Evolutionary conservation across 805 yeast genomes (phyloP), one percentile per base, ranked within the genome.

Genomic region (Maudiozyma turicensis): DNA sequence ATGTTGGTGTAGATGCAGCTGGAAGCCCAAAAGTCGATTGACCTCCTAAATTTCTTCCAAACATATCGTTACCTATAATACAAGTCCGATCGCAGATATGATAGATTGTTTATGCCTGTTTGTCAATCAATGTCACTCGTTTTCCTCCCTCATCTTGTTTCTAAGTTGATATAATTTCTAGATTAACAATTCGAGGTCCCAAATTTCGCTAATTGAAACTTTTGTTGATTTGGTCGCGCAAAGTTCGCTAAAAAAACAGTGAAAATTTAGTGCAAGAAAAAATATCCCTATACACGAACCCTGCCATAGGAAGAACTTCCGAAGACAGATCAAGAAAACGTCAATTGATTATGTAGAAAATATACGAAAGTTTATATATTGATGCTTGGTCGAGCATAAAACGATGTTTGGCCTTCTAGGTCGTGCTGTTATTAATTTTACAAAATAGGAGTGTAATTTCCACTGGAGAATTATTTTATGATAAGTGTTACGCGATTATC

Each of bases 1-100:
- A 63, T 9, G 64, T 62, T 29, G 68, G 68, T 6, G 68, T 61
- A 9, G 67, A 60, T 6, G 66, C 57, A 48, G 54, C 62, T n/a
- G 50, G 53, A 44, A 54, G 58, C 14, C 64, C 60, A 44, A 63
- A 63, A 29, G 59, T 48, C 10, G 64, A 53, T 38, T 58, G 54
- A 50, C 59, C 55, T 43, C 55, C 58, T 40, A 49, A 45, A 37
- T 50, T 58, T 43, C 59, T 52, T 37, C 34, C 39, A 38, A 48
- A 49, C 52, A 52, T 50, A 20, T 13, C 30, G 14, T 35, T 35
- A 13, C 38, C 15, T 35, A 8, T 14, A 5, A 11, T 5, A n/a
- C 14, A 35, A 13, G 38, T 35, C 13, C 13, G 14, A 15, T n/a
- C 7, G 38, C 14, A 15, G 15, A n/a, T 35, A n/a, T 5, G 13